Conservation (phyloP, 768 basidiomycete genomes). For the Hygrocybe punicea region DNA sequence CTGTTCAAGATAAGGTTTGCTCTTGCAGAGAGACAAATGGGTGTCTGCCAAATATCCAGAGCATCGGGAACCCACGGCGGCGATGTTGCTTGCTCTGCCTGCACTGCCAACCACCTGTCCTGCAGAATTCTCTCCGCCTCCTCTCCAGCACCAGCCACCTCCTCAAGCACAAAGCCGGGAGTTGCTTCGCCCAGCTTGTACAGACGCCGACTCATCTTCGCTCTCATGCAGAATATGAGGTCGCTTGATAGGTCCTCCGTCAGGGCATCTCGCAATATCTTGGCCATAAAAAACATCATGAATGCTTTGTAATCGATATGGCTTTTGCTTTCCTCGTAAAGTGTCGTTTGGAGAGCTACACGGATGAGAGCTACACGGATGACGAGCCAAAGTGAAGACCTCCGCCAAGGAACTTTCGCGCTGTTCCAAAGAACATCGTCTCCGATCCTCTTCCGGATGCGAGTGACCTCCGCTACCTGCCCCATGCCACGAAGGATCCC, state of each 20-base stretch:
- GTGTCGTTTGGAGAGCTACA: conserved; percentile 42
- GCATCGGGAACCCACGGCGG: conserved; percentile 22
- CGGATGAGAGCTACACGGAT: conserved; percentile 46
- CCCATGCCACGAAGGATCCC: conserved; percentile 46
- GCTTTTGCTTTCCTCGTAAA: conserved; percentile 12
- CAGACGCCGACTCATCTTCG: conserved; percentile 38
- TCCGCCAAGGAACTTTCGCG: conserved; percentile 44
- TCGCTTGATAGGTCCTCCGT: conserved; percentile 29
- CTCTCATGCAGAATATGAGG: conserved; percentile 34
- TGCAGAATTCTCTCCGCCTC: conserved; percentile 25
- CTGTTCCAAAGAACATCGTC: conserved; percentile 47
- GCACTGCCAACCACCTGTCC: conserved; percentile 34
- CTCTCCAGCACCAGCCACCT: conserved; percentile 18
- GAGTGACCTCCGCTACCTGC: conserved; percentile 22
- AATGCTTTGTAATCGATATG: conserved; percentile 44
- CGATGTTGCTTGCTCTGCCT: conserved; percentile 20
- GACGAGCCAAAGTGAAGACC: conserved; percentile 50
- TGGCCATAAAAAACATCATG: conserved; percentile 40
- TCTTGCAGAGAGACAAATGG: conserved; percentile 30
- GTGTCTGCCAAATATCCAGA: conserved; percentile 32
- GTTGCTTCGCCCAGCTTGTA: conserved; percentile 35
- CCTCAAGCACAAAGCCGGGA: conserved; percentile 16
- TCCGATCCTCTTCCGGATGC: conserved; percentile 42
- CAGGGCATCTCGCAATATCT: conserved; percentile 24
- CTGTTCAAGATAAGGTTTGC: conserved; percentile 26